phyloP scores from a whole-genome alignment of 2,329 filamentous ascomycete species.

The Colletotrichum nymphaeae region DNA sequence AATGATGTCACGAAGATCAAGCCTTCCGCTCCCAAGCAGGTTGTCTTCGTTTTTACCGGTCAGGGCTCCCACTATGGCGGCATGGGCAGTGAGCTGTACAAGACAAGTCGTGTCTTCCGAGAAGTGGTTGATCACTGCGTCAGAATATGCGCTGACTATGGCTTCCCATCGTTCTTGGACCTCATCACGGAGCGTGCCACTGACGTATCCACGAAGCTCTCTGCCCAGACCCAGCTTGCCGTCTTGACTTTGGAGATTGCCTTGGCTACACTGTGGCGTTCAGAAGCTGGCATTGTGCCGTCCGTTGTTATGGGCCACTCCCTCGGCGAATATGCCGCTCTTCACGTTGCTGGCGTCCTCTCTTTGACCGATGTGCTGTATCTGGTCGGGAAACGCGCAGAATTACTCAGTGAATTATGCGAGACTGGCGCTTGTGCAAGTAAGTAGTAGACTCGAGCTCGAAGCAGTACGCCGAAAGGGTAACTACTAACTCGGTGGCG shows the following conservation, averaged over 20 bases:
- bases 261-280: conserved; percentile 45
- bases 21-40: conserved; percentile 8
- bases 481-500: neutral
- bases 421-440: neutral
- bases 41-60: conserved; percentile 53
- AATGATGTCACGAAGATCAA: neutral
- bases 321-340: conserved; percentile 49
- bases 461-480: neutral
- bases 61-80: conserved; percentile 47
- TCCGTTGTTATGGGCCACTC: conserved; percentile 48
- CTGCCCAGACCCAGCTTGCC: conserved; percentile 48
- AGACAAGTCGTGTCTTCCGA: conserved; percentile 41
- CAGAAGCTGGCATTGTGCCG: conserved; percentile 42
- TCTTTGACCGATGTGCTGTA: conserved; percentile 58
- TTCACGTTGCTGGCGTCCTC: conserved; percentile 45
- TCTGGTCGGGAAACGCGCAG: conserved; percentile 70
- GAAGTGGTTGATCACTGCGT: conserved; percentile 48
- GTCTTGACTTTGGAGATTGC: conserved; percentile 48
- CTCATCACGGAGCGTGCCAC: conserved; percentile 46
- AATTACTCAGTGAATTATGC: conserved; percentile 53
- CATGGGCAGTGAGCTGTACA: conserved; percentile 46
- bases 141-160: conserved; percentile 39
- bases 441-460: neutral
- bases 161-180: conserved; percentile 51
- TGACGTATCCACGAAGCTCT: neutral